Evolutionary conservation across 371 early-diverging fungal genomes (phyloP), one percentile per base, ranked within the genome.

Genomic region (Mortierella sp.): DNA sequence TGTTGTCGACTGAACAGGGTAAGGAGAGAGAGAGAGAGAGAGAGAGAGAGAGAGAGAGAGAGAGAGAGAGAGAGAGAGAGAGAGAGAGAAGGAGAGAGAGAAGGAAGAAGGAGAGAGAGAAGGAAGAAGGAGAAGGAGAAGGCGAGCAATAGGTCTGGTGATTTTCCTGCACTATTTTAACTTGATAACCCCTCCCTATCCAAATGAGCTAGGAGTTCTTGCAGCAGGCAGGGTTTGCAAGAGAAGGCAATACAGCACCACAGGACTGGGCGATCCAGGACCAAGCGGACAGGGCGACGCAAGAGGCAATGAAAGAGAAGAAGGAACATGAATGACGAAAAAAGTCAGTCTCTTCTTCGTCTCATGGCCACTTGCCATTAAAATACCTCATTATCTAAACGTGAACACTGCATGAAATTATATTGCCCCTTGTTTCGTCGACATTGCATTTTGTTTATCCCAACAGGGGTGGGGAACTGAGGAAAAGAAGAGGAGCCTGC

Each of bases 1-100:
- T 89, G 89, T 57, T 87, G 79, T 56, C 80, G 83, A 7, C 53
- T 82, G 47, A 87, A 88, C 68, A 87, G 83, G 81, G 86, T 85
- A 72, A 26, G 51, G n/a, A 19, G 19, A 28, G 9, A 7, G n/a
- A 2, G 47, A 26, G 19, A 7, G 3, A 7, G 55, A 51, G 4
- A 21, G n/a, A 52, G 25, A 7, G 29, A 16, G 23, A 47, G n/a
- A 52, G n/a, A n/a, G n/a, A n/a, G n/a, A n/a, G n/a, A n/a, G 37
- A 37, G 37, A 37, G 37, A 37, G 37, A 37, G 37, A 37, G 9
- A 37, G 37, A 3, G 37, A 5, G 37, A 28, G 9, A 7, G 4
- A 21, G n/a, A 52, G 25, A 7, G 29, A 16, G 23, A 47, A 52
- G n/a, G n/a, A n/a, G n/a, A n/a, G n/a, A n/a, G n/a, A 28, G 9